phyloP scores from a whole-genome alignment of 257 asterid genomes.

The Solanum chiquidenum region DNA sequence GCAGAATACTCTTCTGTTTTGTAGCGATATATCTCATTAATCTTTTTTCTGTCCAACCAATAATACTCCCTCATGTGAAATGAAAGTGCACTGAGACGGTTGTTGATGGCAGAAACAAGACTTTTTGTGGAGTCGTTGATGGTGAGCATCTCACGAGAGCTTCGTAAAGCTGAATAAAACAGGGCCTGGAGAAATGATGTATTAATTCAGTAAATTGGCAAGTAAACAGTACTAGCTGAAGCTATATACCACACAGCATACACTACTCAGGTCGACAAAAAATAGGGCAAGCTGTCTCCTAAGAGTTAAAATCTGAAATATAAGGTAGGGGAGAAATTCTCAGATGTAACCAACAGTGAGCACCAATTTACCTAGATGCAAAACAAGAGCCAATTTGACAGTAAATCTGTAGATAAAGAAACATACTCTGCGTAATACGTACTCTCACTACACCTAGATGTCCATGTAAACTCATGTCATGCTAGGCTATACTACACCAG shows the following conservation, averaged over 20 bases:
- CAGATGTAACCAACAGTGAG: neutral
- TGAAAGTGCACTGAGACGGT: slow-evolving; percentile 57
- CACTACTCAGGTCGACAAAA: neutral
- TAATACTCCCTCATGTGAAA: slow-evolving; percentile 67
- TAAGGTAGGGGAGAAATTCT: neutral
- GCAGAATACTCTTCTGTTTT: slow-evolving; percentile 66
- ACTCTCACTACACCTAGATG: neutral
- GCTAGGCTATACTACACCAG: neutral
- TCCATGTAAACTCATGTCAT: neutral
- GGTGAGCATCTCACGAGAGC: slow-evolving; percentile 61
- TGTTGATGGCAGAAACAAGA: slow-evolving; percentile 50
- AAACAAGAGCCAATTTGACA: neutral
- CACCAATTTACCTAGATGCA: neutral
- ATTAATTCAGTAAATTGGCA: neutral
- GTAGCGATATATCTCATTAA: slow-evolving; percentile 61
- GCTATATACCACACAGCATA: neutral
- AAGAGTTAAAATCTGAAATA: neutral
- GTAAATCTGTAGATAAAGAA: neutral
- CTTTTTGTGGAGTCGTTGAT: slow-evolving; percentile 51
- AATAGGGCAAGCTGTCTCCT: neutral
- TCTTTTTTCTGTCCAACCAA: slow-evolving; percentile 55
- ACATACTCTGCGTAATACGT: neutral
- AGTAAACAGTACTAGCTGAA: neutral
- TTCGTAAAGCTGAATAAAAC: slow-evolving; percentile 66
- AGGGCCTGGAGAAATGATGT: slow-evolving; percentile 33